Base-by-base conservation (phyloP, 164 flowering plant genomes). In the Brasenia schreberi region DNA sequence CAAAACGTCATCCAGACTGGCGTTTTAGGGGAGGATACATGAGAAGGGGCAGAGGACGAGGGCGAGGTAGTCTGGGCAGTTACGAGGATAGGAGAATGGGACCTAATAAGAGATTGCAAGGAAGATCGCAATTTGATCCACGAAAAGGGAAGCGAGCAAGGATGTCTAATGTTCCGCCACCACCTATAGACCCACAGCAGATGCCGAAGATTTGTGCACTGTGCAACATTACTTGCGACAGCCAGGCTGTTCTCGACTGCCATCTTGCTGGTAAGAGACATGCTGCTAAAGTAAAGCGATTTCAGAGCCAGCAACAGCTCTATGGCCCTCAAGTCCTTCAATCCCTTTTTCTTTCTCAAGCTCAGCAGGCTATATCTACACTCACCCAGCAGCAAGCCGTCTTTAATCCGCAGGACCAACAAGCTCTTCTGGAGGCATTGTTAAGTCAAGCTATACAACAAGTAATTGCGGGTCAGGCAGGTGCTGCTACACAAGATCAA, bases 251-350 rank as follows among this genome's bases (percentile, higher is more conserved):
- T 61, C 78, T 81, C 58, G 78, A 86, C 59, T 65, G 71, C 39
- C 88, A 86, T 76, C 64, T 86, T 67, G 68, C 75, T 17, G 90
- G 90, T 43, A 86, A 81, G 69, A 86, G 59, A 23, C 72, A 69
- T 18, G 43, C 61, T 56, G 56, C 63, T 63, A 45, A 45, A 45
- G 53, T 45, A 45, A 45, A 45, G 53, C 53, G 53, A 45, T 45
- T 45, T 45, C 53, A 45, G 53, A 45, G 53, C 12, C 53, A 45
- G 53, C 53, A 45, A 45, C 53, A 45, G 53, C 53, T 45, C 53
- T 45, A 45, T 45, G 53, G 53, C 2, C 53, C 53, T 45, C 53
- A 45, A 45, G 53, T 45, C 53, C 53, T 45, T 12, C 53, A 45
- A 45, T 7, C 53, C 7, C 53, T 45, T 12, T 45, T 45, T 45